Evolutionary conservation across 768 basidiomycete genomes (phyloP), one percentile per base, ranked within the genome.

Genomic region (Mycena vitilis): DNA sequence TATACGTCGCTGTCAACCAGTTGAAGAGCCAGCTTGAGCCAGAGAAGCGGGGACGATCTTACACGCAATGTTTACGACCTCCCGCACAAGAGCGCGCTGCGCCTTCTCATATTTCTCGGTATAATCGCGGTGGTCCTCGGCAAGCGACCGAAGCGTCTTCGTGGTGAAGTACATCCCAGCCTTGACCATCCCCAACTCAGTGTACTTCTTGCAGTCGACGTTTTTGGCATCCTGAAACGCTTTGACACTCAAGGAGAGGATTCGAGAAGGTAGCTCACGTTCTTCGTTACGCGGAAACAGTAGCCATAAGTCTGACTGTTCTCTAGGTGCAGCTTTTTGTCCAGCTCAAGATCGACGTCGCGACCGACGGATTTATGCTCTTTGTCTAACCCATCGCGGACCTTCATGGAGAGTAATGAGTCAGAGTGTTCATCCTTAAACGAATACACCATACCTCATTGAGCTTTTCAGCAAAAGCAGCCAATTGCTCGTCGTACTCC

Each of bases 251-350:
- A 7, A 40, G 63, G 36, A 36, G 4, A 22, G 2, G 10, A 34
- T 22, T 30, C 13, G 7, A 16, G 2, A 4, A 34, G 9, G 36
- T 10, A 61, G 81, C 89, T 61, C 71, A 96, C 97, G 70, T 91
- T 93, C 76, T 98, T 96, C 1, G 96, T 96, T 51, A 99, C 77
- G 34, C 98, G 83, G 81, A 99, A 94, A 73, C 94, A 96, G 77
- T 99, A 97, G 2, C 96, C 95, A 75, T 97, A 95, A 1, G 89
- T 87, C 63, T 87, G 86, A 60, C 92, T 94, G 73, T 96, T 96
- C 81, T 99, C 98, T 36, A 99, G 82, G 78, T 99, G 98, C 13
- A 99, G 80, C 81, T 98, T 99, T 82, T 97, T 97, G 78, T 98
- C 94, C 3, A 95, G 86, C 18, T 97, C 95, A 12, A 99, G 73